Conservation (phyloP, 345 rosid species). For the Passiflora organensis region DNA sequence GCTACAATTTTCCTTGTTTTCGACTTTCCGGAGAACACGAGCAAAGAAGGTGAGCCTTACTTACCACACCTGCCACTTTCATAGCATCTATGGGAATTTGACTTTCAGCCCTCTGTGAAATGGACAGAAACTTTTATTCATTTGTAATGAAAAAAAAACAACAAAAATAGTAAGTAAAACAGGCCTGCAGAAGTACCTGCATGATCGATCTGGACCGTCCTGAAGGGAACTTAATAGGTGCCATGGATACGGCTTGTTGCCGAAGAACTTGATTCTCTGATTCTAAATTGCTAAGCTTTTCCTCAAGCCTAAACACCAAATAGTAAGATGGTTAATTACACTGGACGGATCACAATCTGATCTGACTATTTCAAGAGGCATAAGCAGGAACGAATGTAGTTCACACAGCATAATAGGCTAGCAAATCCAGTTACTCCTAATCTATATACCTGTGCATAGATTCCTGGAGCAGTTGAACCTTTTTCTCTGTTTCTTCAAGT, state of each 20-base stretch:
- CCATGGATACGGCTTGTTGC: conserved; percentile 90
- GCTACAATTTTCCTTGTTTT: too few species aligned
- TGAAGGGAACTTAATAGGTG: conserved; percentile 85
- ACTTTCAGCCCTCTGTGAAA: conserved; percentile 71
- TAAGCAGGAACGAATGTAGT: too few species aligned
- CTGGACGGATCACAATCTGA: not conserved
- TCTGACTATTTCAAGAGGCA: too few species aligned
- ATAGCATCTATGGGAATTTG: conserved; percentile 45
- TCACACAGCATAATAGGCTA: too few species aligned
- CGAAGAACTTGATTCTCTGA: conserved; percentile 89
- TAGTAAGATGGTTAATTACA: conserved; percentile 11
- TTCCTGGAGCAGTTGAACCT: conserved; percentile 67
- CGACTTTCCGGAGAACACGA: too few species aligned
- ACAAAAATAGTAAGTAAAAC: not conserved
- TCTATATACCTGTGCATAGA: conserved; percentile 53
- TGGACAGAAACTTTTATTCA: conserved; percentile 9
- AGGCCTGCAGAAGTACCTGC: conserved; percentile 44
- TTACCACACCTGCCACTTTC: conserved; percentile 47
- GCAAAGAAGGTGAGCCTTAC: conserved; percentile 4
- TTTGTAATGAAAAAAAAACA: not conserved
- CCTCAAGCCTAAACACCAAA: conserved; percentile 65
- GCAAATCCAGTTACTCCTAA: not conserved
- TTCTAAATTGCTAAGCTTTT: conserved; percentile 70
- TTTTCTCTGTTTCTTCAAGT: conserved; percentile 75
- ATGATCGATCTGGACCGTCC: conserved; percentile 86